A percentile compares a stretch with the other conserved stretches of the same genome.
phyloP scores from a whole-genome alignment of 768 basidiomycete species.

The Boletus patriciae region DNA sequence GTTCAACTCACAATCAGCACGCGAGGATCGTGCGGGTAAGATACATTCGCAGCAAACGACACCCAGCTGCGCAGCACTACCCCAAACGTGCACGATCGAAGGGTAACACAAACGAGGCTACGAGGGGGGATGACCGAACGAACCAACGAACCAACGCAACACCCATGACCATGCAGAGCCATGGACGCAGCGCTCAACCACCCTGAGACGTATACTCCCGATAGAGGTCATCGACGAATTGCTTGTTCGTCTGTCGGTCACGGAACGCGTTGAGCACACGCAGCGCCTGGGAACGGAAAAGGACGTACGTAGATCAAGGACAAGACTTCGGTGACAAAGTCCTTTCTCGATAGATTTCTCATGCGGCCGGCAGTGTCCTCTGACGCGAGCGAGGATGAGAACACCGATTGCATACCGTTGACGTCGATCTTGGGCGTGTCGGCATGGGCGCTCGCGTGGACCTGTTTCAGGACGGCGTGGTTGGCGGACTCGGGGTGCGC shows the following conservation, averaged over 20 bases:
- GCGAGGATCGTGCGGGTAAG: not conserved
- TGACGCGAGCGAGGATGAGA: conserved; percentile 25
- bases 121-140: not conserved
- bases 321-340: conserved; percentile 59
- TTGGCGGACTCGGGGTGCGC: conserved; percentile 6
- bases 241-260: conserved; percentile 53
- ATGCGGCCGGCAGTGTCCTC: conserved; percentile 20
- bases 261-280: not conserved
- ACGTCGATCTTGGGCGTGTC: conserved; percentile 18
- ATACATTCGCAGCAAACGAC: conserved; percentile 11
- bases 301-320: conserved; percentile 59
- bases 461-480: conserved; percentile 6
- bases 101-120: conserved; percentile 1
- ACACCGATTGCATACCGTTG: conserved; percentile 22
- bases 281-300: not conserved
- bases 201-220: conserved; percentile 44
- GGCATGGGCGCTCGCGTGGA: not conserved
- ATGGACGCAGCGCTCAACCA: conserved; percentile 7
- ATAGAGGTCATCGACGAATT: conserved; percentile 64
- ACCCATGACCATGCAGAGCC: not conserved
- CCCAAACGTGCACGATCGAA: conserved; percentile 4
- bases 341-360: conserved; percentile 45
- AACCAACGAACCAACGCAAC: not conserved
- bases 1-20: not conserved
- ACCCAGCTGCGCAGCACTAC: conserved; percentile 6